Base-by-base conservation (phyloP, 2,329 filamentous ascomycete genomes). In the Cladophialophora yegresii region DNA sequence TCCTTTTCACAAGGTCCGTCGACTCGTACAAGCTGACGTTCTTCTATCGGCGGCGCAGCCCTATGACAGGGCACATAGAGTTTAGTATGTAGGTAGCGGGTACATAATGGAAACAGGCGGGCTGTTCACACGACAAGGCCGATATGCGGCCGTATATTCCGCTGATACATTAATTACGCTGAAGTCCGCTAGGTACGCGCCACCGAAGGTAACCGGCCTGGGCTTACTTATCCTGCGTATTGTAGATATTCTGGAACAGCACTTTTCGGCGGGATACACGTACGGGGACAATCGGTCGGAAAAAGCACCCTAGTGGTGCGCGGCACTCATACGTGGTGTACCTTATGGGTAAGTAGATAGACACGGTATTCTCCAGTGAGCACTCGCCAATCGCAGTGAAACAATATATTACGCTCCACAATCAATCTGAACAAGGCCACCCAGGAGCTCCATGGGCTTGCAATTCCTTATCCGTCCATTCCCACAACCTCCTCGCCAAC, bases 401-500 rank as follows among this genome's bases (percentile, higher is more conserved):
- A 28, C 26, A 43, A 8, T n/a, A 43, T n/a, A 32, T 32, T 16
- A 49, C 8, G 22, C 22, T 5, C 7, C 9, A 20, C 23, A 1
- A n/a, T 50, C 47, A 26, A 4, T 2, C 47, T 26, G 47, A 23
- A 1, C 4, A 16, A 5, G 47, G 47, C 47, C 47, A 50, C 20
- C 55, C 55, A 10, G 47, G 47, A 50, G 47, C 23, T 8, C 47
- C 47, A 23, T 49, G 33, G 16, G 22, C 30, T 7, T 33, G 51
- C 51, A 71, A 36, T 30, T 70, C 68, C 28, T 65, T 63, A 54
- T 73, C 62, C 13, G 76, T 78, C 74, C 75, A 79, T 22, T 74
- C 72, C 76, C 77, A 79, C 54, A 78, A 50, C 59, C 74, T 67
- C 55, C 71, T 71, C 16, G 72, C 73, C 63, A 76, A 58, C 32